Conservation (phyloP, 345 rosid species). For the Diplotaxis tenuifolia region DNA sequence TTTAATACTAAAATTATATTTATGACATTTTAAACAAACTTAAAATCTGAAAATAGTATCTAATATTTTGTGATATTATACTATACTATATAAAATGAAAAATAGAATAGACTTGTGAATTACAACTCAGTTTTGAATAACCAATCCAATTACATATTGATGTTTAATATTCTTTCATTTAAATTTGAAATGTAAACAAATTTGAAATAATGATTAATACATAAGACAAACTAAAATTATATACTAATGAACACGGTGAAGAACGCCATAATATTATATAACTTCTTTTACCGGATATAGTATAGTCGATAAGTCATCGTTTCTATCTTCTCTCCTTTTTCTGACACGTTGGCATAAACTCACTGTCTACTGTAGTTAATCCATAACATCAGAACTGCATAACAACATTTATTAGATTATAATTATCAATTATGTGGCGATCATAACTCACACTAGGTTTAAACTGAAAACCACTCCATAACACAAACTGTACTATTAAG, state of each 20-base stretch:
- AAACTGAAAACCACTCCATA: no score
- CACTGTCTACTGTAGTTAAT: not conserved
- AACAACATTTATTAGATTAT: not conserved
- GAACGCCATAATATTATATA: not conserved
- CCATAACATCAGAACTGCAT: not conserved
- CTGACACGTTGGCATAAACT: not conserved
- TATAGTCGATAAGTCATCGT: not conserved
- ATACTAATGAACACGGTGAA: not conserved
- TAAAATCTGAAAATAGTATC: no score
- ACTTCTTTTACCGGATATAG: not conserved
- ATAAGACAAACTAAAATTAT: not conserved
- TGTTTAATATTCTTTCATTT: not conserved
- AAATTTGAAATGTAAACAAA: not conserved
- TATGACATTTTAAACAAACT: no score
- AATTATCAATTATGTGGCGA: no score
- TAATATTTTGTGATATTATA: no score
- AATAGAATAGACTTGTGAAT: no score
- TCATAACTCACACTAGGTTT: no score
- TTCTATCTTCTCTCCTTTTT: not conserved
- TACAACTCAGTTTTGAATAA: not conserved
- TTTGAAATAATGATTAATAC: not conserved
- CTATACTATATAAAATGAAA: no score
- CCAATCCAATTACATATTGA: conserved; percentile 15
- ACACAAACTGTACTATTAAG: no score
- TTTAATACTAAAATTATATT: no score